phyloP scores from a whole-genome alignment of 2,329 filamentous ascomycete genomes.

The Exophiala xenobiotica region DNA sequence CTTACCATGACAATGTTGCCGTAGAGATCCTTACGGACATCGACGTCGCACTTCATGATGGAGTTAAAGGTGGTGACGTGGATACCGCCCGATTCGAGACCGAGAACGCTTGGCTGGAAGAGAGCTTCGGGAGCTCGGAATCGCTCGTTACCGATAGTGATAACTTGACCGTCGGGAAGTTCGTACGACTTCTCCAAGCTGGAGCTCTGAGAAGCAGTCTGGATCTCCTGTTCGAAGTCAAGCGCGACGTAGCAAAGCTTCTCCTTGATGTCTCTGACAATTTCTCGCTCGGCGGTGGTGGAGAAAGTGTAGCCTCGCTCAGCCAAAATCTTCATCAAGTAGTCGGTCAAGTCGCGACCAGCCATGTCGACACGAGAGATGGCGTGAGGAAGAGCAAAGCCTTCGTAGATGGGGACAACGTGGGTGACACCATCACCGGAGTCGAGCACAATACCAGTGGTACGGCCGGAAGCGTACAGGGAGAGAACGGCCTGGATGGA shows the following conservation, averaged over 20 bases:
- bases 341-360: slow-evolving; percentile 99
- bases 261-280: slow-evolving; percentile 99
- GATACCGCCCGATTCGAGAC: slow-evolving; percentile 98
- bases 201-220: slow-evolving; percentile 98
- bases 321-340: slow-evolving; percentile 99
- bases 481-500: slow-evolving; percentile 99
- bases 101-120: slow-evolving; percentile 97
- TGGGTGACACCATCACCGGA: slow-evolving; percentile 99
- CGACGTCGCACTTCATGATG: slow-evolving; percentile 99
- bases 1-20: slow-evolving; percentile 99
- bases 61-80: slow-evolving; percentile 99
- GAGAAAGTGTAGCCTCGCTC: slow-evolving; percentile 99
- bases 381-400: slow-evolving; percentile 99
- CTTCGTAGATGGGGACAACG: slow-evolving; percentile 99
- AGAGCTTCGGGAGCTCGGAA: slow-evolving; percentile 99
- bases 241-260: slow-evolving; percentile 99
- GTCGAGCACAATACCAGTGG: slow-evolving; percentile 99
- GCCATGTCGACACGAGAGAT: slow-evolving; percentile 99
- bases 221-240: slow-evolving; percentile 99
- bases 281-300: slow-evolving; percentile 99
- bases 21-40: slow-evolving; percentile 99
- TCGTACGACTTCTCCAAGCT: slow-evolving; percentile 99
- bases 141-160: slow-evolving; percentile 99
- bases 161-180: slow-evolving; percentile 98
- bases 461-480: slow-evolving; percentile 99